Percentiles rank a stretch among this genome's conserved stretches.
phyloP scores from a whole-genome alignment of 768 basidiomycete species.

The button mushroom (Agaricus bisporus) region DNA sequence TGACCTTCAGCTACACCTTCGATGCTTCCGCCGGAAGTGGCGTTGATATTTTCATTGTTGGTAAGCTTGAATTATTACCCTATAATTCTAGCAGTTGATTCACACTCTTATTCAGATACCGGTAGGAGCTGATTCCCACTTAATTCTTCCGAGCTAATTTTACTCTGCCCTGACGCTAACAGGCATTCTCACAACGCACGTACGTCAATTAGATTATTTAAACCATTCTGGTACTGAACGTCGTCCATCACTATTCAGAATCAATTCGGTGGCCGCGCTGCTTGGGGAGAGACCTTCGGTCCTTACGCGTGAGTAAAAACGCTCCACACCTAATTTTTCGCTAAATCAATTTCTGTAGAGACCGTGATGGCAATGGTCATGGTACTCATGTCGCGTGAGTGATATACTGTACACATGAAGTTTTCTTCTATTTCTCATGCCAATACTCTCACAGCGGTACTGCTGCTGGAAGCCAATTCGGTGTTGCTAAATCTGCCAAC shows the following conservation, averaged over 20 bases:
- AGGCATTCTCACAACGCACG: conserved; percentile 19
- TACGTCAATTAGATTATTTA: neutral
- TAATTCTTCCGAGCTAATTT: neutral
- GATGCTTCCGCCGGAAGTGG: conserved; percentile 15
- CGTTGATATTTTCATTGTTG: conserved; percentile 35
- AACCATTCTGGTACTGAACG: neutral
- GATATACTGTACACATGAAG: neutral
- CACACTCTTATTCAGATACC: conserved; percentile 13
- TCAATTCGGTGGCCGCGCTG: conserved; percentile 34
- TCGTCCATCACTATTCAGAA: neutral
- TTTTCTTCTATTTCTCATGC: neutral
- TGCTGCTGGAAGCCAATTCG: conserved; percentile 19
- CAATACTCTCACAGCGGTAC: conserved; percentile 13
- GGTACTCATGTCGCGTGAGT: conserved; percentile 28
- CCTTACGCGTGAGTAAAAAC: conserved; percentile 14
- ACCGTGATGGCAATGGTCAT: conserved; percentile 32
- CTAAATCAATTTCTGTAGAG: neutral
- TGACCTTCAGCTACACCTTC: conserved; percentile 19
- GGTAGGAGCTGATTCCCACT: conserved; percentile 11
- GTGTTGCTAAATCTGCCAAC: conserved; percentile 23
- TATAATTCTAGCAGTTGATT: neutral
- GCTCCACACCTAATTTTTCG: neutral
- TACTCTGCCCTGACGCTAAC: neutral
- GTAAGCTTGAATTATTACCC: conserved; percentile 13
- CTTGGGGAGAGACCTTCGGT: conserved; percentile 29